Conservation (phyloP, 371 early-diverging fungal species). For the Dichotomocladium elegans region DNA sequence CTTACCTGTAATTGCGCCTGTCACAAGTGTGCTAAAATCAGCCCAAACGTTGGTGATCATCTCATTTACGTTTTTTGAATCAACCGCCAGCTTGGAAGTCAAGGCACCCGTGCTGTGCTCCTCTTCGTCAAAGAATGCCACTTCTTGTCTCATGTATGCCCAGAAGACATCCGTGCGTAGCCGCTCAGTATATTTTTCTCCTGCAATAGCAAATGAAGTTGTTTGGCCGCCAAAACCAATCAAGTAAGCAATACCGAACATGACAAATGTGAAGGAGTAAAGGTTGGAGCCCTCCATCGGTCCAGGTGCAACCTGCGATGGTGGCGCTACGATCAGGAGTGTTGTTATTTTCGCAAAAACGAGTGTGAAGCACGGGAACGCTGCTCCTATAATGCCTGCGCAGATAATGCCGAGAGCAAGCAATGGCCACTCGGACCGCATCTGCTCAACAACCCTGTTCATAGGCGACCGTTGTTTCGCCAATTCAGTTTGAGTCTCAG, state of each 20-base stretch:
- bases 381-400: constrained; percentile 50
- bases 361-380: no score
- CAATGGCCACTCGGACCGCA: constrained; percentile 29
- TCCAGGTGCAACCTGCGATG: constrained; percentile 20
- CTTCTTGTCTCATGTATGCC: constrained; percentile 68
- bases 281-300: constrained; percentile 54
- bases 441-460: constrained; percentile 21
- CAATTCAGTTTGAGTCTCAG: constrained; percentile 27
- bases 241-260: constrained; percentile 49
- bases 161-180: constrained; percentile 51
- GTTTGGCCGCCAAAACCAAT: constrained; percentile 27
- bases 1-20: no score
- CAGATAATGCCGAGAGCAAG: constrained; percentile 37
- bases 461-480: constrained; percentile 40
- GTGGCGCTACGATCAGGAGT: constrained; percentile 24
- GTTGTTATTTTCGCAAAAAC: no score
- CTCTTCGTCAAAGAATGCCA: constrained; percentile 74
- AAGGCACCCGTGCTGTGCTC: constrained; percentile 80
- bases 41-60: constrained; percentile 60
- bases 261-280: constrained; percentile 69
- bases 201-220: constrained; percentile 36
- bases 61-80: constrained; percentile 61
- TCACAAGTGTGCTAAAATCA: no score
- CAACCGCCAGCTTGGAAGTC: constrained; percentile 70
- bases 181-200: constrained; percentile 52